Evolutionary conservation across 2,329 filamentous ascomycete species (phyloP).

Genomic region (Zymoseptoria pseudotritici): DNA sequence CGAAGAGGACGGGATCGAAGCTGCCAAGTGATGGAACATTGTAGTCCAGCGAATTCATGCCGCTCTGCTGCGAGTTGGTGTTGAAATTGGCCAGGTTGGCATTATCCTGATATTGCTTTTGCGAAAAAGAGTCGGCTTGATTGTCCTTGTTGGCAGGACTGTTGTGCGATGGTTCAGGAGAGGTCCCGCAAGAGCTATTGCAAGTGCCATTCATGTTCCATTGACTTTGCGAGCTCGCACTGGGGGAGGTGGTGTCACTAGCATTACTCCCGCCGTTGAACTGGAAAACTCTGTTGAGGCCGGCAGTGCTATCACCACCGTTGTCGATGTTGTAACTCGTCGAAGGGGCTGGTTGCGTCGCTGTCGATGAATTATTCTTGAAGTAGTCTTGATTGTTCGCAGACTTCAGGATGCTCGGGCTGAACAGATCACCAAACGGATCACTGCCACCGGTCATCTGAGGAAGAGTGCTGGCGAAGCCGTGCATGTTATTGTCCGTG

Average conservation of each 20-base stretch:
- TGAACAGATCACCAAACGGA: constrained; percentile 53
- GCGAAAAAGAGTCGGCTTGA: constrained; percentile 38
- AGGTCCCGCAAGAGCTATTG: constrained; percentile 64
- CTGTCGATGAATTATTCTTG: constrained; percentile 8
- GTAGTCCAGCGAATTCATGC: constrained; percentile 19
- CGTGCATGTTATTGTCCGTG: constrained; percentile 29
- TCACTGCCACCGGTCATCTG: constrained; percentile 27
- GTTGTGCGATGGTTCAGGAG: constrained; percentile 66
- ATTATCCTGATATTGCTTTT: constrained; percentile 44
- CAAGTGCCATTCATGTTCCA: constrained; percentile 49
- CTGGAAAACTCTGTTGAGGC: constrained; percentile 42
- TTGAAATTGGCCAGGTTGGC: constrained; percentile 14
- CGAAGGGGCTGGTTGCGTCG: constrained; percentile 14
- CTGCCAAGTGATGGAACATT: constrained; percentile 47
- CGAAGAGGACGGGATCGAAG: constrained; percentile 88
- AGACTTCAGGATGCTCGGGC: constrained; percentile 45
- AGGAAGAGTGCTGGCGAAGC: constrained; percentile 28
- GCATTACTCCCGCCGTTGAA: constrained; percentile 42
- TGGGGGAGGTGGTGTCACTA: constrained; percentile 45
- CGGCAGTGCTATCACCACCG: constrained; percentile 36
- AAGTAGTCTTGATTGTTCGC: constrained; percentile 32
- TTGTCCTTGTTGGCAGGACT: constrained; percentile 55
- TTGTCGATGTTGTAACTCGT: constrained; percentile 20
- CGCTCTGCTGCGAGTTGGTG: constrained; percentile 10
- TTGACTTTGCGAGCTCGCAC: constrained; percentile 45